These are phyloP conservation scores for Phoenix dactylifera DNA, from an alignment of 176 grass and related monocot genomes.

Conservation along the genomic window DNA sequence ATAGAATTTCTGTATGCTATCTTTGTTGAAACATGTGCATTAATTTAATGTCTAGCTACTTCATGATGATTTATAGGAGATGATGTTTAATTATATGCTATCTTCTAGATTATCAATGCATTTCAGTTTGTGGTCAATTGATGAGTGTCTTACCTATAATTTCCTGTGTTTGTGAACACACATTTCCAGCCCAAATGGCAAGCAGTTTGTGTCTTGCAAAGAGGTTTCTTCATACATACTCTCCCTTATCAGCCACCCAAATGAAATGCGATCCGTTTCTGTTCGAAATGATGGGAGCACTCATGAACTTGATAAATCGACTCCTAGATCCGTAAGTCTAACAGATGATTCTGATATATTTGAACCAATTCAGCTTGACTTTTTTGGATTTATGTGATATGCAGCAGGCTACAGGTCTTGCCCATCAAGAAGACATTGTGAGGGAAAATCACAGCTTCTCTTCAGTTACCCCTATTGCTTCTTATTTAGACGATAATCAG, in stretches of 20 bases:
- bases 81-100: too few species aligned
- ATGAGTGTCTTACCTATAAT: neutral
- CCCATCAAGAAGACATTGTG: slow-evolving; percentile 22
- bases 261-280: slow-evolving; percentile 17
- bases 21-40: too few species aligned
- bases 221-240: slow-evolving; percentile 80
- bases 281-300: slow-evolving; percentile 27
- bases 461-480: slow-evolving; percentile 17
- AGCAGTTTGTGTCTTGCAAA: slow-evolving; percentile 61
- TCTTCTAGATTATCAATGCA: too few species aligned
- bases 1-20: too few species aligned
- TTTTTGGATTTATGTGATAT: slow-evolving; percentile 19
- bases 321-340: slow-evolving; percentile 56
- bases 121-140: slow-evolving; percentile 6
- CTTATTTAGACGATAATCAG: slow-evolving; percentile 19
- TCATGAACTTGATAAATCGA: slow-evolving; percentile 18
- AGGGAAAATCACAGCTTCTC: slow-evolving; percentile 21
- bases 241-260: slow-evolving; percentile 73
- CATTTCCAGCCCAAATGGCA: slow-evolving; percentile 77
- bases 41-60: too few species aligned
- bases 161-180: too few species aligned
- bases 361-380: slow-evolving; percentile 13
- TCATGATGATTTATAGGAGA: too few species aligned
- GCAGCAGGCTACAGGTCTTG: slow-evolving; percentile 36
- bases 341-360: slow-evolving; percentile 21